Evolutionary conservation across 352 stramenopile species (phyloP).

Genomic region (Pythium coloratum): DNA sequence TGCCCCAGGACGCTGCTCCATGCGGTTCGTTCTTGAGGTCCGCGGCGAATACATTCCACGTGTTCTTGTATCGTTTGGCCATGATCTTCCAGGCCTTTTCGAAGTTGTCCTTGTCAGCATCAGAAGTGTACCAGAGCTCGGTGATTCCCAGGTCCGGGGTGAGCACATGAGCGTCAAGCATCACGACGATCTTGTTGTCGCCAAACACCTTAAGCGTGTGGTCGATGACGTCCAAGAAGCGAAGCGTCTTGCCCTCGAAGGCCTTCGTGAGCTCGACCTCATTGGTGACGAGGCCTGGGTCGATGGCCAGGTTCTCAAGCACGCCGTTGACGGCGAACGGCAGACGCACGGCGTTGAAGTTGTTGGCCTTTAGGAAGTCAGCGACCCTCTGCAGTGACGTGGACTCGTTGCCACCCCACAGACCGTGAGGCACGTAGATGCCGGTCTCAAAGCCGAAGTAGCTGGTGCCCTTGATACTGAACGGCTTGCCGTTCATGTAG

Average conservation of each 20-base stretch:
- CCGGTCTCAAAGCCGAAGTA: slow-evolving; percentile 72
- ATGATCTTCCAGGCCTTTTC: slow-evolving; percentile 39
- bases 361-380: slow-evolving; percentile 34
- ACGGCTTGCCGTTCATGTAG: slow-evolving; percentile 34
- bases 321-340: slow-evolving; percentile 50
- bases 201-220: slow-evolving; percentile 39
- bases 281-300: slow-evolving; percentile 47
- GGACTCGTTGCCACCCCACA: slow-evolving; percentile 56
- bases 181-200: slow-evolving; percentile 37
- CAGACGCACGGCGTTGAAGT: slow-evolving; percentile 57
- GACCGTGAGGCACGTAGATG: slow-evolving; percentile 55
- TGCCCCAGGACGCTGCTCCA: slow-evolving; percentile 48
- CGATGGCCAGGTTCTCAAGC: slow-evolving; percentile 33
- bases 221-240: slow-evolving; percentile 58
- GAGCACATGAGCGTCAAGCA: slow-evolving; percentile 57
- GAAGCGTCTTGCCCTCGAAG: slow-evolving; percentile 34
- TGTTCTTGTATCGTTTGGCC: slow-evolving; percentile 31
- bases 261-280: slow-evolving; percentile 17
- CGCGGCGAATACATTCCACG: slow-evolving; percentile 51
- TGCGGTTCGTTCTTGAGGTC: slow-evolving; percentile 68
- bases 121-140: slow-evolving; percentile 43
- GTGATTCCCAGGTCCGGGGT: slow-evolving; percentile 36
- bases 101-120: slow-evolving; percentile 24
- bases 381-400: slow-evolving; percentile 44
- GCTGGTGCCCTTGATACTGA: slow-evolving; percentile 56